phyloP scores from a whole-genome alignment of 176 grass and related monocot genomes.

The Chloris gayana region DNA sequence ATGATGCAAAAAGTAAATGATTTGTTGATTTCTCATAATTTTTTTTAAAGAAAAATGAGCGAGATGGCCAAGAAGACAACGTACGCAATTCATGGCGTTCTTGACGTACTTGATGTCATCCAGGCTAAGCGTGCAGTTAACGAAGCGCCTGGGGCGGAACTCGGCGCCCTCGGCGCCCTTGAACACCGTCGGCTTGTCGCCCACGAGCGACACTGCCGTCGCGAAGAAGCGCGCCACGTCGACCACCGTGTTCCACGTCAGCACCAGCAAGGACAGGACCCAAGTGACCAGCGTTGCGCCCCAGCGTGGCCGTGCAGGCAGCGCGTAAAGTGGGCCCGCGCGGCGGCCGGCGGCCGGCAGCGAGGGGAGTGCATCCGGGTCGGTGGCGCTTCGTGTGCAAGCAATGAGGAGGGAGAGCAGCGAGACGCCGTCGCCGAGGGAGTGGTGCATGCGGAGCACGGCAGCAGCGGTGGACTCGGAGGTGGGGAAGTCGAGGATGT shows the following conservation, averaged over 20 bases:
- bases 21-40: no score
- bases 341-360: conserved; percentile 15
- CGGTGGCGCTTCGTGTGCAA: conserved; percentile 62
- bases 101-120: conserved; percentile 83
- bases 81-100: conserved; percentile 72
- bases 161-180: conserved; percentile 65
- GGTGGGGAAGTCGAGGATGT: conserved; percentile 87
- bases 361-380: conserved; percentile 54
- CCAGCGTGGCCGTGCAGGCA: no score
- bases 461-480: conserved; percentile 55
- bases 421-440: conserved; percentile 86
- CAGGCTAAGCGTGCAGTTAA: conserved; percentile 71
- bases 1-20: no score
- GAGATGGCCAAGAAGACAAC: background rate
- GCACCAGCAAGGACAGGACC: conserved; percentile 32
- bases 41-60: background rate
- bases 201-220: conserved; percentile 36
- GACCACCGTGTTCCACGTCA: conserved; percentile 67
- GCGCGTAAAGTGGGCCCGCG: background rate
- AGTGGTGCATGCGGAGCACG: conserved; percentile 78
- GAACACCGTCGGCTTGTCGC: conserved; percentile 57
- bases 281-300: conserved; percentile 20
- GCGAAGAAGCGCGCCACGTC: conserved; percentile 52
- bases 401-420: conserved; percentile 85
- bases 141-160: conserved; percentile 58